A percentile compares a stretch with the other conserved stretches of the same genome.
Conservation (phyloP, 768 basidiomycete species). For the Candolleomyces aberdarensis region DNA sequence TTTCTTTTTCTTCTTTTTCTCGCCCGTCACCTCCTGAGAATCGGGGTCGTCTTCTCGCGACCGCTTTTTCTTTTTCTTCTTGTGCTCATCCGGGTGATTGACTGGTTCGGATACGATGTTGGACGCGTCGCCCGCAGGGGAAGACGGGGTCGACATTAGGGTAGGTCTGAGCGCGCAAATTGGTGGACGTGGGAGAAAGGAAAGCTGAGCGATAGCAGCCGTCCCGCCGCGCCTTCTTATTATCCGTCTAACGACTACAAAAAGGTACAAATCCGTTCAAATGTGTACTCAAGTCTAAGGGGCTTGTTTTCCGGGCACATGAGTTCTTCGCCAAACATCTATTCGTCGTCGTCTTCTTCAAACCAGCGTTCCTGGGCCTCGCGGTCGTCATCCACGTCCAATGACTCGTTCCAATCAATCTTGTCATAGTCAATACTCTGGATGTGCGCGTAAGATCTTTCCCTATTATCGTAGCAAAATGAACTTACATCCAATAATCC, state of each 20-base stretch:
- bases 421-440: conserved; percentile 68
- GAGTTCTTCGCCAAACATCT: not conserved
- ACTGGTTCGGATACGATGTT: conserved; percentile 9
- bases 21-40: not conserved
- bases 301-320: not conserved
- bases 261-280: too few species aligned
- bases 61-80: conserved; percentile 40
- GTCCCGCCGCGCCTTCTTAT: too few species aligned
- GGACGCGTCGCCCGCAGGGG: conserved; percentile 17
- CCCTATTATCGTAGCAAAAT: not conserved
- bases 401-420: conserved; percentile 73
- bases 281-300: too few species aligned
- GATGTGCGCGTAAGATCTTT: not conserved
- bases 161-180: conserved; percentile 23
- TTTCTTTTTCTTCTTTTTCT: conserved; percentile 6
- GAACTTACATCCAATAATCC: conserved; percentile 65
- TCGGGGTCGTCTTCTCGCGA: conserved; percentile 20
- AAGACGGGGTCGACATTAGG: conserved; percentile 39
- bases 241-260: too few species aligned
- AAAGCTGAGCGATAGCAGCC: not conserved
- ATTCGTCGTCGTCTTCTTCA: conserved; percentile 54
- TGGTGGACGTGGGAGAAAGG: not conserved
- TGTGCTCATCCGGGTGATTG: conserved; percentile 9
- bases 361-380: conserved; percentile 74
- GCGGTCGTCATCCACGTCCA: conserved; percentile 57